phyloP scores from a whole-genome alignment of 306 rosid species.

The Quercus aquifolioides region DNA sequence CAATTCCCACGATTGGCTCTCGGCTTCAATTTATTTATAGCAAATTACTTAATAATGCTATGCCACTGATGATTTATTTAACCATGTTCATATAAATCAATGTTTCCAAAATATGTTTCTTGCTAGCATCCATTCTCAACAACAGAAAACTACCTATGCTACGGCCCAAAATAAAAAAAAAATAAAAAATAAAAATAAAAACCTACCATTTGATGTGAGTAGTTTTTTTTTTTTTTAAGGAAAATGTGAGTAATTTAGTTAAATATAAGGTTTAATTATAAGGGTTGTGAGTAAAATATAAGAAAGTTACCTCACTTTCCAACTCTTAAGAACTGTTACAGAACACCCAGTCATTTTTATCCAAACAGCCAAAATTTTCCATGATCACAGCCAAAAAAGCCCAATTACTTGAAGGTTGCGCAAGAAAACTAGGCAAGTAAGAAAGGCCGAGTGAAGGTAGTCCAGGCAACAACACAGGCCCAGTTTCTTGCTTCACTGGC shows the following conservation, averaged over 20 bases:
- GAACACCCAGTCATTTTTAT: constrained; percentile 35
- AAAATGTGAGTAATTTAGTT: background rate
- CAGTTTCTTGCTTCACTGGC: constrained; percentile 16
- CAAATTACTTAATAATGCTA: too few species aligned
- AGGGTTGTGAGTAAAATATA: background rate
- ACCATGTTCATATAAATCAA: too few species aligned
- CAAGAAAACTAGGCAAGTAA: constrained; percentile 28
- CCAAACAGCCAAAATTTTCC: constrained; percentile 11
- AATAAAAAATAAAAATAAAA: too few species aligned
- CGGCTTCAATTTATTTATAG: too few species aligned
- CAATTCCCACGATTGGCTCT: too few species aligned
- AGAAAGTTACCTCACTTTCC: constrained; percentile 31
- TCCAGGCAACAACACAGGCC: constrained; percentile 21
- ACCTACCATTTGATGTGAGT: too few species aligned
- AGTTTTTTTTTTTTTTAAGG: too few species aligned
- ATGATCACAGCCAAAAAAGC: constrained; percentile 26
- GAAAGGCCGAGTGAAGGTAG: constrained; percentile 27
- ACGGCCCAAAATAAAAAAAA: too few species aligned
- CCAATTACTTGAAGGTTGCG: background rate
- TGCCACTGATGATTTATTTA: too few species aligned
- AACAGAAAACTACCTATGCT: too few species aligned
- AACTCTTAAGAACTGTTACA: constrained; percentile 32
- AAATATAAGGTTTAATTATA: background rate
- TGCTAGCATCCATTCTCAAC: too few species aligned
- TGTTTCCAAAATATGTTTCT: too few species aligned